Evolutionary conservation across 2,329 filamentous ascomycete genomes (phyloP), one percentile per base, ranked within the genome.

Genomic region (Diplocarpon rosae): DNA sequence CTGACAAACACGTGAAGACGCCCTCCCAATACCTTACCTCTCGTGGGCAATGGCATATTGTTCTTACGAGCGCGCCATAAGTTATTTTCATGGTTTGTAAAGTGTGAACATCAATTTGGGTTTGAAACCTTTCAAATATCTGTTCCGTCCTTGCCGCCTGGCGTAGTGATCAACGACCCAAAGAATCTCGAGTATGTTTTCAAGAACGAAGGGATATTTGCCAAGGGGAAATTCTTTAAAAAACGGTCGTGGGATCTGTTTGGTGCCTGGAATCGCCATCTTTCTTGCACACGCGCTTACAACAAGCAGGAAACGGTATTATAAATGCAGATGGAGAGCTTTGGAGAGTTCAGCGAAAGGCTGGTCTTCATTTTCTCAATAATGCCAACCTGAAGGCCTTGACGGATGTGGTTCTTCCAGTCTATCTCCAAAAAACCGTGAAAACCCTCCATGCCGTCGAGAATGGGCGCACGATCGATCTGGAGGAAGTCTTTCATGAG

Each of bases 321-420:
- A 80, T 82, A 61, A 83, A 82, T 52, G 72, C 72, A 20, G 78
- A 81, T 48, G 78, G 78, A 33, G 73, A 78, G 16, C 56, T 77
- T 17, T 82, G 78, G 78, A 73, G 68, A 48, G 63, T 72, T 1
- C 78, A 82, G 63, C 68, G 78, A 37, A 80, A 74, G 57, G 78
- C 77, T 3, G 78, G 78, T 1, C 51, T 74, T 12, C 61, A 70
- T 24, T 82, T 82, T 52, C 68, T 83, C 20, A 78, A 68, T 53
- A 66, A 68, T 12, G 63, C 72, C 42, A 80, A 80, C 52, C 57
- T 82, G 28, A 69, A 72, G 27, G 65, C 71, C 7, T 63, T 83
- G 43, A 76, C 75, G 1, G 72, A 76, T 31, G 62, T 72, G 5
- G 72, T 72, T 1, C 65, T 83, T 32, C 78, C 78, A 3, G 62